Evolutionary conservation across 2,329 filamentous ascomycete species (phyloP).

Genomic region (Sclerotinia sclerotiorum): DNA sequence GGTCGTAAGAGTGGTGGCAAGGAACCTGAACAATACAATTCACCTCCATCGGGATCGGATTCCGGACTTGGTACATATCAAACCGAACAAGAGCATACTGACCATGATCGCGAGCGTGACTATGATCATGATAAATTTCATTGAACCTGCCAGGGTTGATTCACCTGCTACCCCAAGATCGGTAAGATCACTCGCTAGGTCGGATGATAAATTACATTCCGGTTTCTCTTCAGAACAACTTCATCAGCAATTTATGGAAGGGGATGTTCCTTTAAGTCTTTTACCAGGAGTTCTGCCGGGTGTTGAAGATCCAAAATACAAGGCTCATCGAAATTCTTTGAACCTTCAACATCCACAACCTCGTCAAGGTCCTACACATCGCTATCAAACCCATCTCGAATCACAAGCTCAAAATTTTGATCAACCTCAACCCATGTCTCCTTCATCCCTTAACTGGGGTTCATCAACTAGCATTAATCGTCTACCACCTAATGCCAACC

Average conservation of each 20-base stretch:
- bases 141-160: slow-evolving; percentile 1
- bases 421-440: slow-evolving; percentile 54
- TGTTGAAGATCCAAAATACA: slow-evolving; percentile 72
- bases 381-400: slow-evolving; percentile 72
- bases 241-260: slow-evolving; percentile 34
- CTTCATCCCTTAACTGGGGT: slow-evolving; percentile 62
- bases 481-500: slow-evolving; percentile 51
- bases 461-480: slow-evolving; percentile 60
- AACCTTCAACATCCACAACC: slow-evolving; percentile 81
- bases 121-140: slow-evolving; percentile 7
- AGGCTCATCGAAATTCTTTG: slow-evolving; percentile 76
- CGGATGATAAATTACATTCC: slow-evolving; percentile 58
- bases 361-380: slow-evolving; percentile 68
- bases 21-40: slow-evolving; percentile 27
- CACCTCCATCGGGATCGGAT: slow-evolving; percentile 68
- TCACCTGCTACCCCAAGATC: slow-evolving; percentile 8
- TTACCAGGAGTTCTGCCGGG: slow-evolving; percentile 26
- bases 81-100: slow-evolving; percentile 18
- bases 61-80: slow-evolving; percentile 66
- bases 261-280: slow-evolving; percentile 34
- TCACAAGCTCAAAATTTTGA: slow-evolving; percentile 69
- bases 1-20: slow-evolving; percentile 57
- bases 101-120: slow-evolving; percentile 16
- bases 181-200: slow-evolving; percentile 36
- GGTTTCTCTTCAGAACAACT: slow-evolving; percentile 55